A percentile compares a stretch with the other conserved stretches of the same genome.
These are phyloP conservation scores for Phytophthora pinifolia DNA, from an alignment of 352 stramenopile species.

Conservation along the genomic window DNA sequence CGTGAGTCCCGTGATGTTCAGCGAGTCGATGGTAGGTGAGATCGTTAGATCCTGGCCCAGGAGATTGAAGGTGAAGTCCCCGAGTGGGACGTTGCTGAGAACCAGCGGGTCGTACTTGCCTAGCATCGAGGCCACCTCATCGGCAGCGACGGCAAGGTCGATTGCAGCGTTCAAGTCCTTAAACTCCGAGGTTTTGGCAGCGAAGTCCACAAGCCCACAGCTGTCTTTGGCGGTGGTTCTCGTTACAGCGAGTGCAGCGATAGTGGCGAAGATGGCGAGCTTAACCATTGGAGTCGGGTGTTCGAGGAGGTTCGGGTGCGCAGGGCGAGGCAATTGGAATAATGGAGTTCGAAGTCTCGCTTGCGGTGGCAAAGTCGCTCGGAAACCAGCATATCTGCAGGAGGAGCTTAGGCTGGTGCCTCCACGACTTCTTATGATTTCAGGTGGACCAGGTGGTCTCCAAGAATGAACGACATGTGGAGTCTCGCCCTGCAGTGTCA, in stretches of 20 bases:
- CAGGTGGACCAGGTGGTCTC: too few species aligned
- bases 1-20: conserved; percentile 45
- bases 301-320: neutral
- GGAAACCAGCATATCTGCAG: too few species aligned
- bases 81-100: conserved; percentile 31
- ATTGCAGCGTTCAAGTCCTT: conserved; percentile 40
- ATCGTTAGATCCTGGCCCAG: conserved; percentile 46
- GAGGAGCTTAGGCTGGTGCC: conserved; percentile 2
- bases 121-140: conserved; percentile 27
- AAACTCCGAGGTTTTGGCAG: conserved; percentile 36
- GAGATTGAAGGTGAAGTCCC: conserved; percentile 32
- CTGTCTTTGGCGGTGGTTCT: conserved; percentile 7
- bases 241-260: conserved; percentile 3
- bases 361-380: too few species aligned
- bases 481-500: too few species aligned
- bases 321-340: neutral
- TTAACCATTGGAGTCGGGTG: neutral
- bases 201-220: conserved; percentile 46
- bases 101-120: conserved; percentile 33
- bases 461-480: too few species aligned
- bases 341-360: neutral
- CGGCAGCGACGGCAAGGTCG: conserved; percentile 10
- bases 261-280: neutral
- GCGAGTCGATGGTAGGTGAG: conserved; percentile 41
- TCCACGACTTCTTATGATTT: neutral